These are phyloP conservation scores for Phaeophleospora eucalypticola DNA, from an alignment of 2,329 filamentous ascomycete species.

Conservation along the genomic window DNA sequence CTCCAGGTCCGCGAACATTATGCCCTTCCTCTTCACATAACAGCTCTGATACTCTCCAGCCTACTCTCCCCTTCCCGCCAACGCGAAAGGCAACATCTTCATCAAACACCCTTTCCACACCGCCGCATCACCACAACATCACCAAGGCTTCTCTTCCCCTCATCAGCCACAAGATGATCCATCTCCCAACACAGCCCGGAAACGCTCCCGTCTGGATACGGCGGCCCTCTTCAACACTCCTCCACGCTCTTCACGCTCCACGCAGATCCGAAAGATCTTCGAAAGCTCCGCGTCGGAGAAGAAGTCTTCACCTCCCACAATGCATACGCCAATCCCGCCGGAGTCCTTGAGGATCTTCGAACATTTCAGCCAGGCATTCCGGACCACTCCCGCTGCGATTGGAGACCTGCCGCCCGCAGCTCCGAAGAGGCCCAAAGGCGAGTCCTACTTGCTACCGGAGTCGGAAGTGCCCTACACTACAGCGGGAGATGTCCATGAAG, in stretches of 20 bases:
- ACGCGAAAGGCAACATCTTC: conserved; percentile 6
- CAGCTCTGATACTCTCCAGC: too few relatives aligned
- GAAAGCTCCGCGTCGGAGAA: neutral
- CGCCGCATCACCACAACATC: neutral
- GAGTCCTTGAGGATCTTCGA: conserved; percentile 5
- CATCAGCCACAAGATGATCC: neutral
- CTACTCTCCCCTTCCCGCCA: conserved; percentile 1
- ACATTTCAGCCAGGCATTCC: conserved; percentile 5
- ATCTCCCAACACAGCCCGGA: conserved; percentile 3
- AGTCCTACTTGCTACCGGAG: too few relatives aligned
- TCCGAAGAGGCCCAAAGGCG: too few relatives aligned
- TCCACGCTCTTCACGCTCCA: conserved; percentile 10
- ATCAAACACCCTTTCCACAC: conserved; percentile 2
- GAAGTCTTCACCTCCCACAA: too few relatives aligned
- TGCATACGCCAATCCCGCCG: neutral
- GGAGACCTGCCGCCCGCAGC: too few relatives aligned
- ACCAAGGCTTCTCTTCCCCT: neutral
- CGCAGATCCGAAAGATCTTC: conserved; percentile 13
- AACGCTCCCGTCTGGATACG: conserved; percentile 1
- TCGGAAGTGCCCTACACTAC: too few relatives aligned
- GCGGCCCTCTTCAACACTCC: conserved; percentile 10
- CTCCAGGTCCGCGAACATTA: neutral
- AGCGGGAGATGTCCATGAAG: too few relatives aligned
- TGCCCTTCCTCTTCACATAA: too few relatives aligned
- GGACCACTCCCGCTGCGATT: neutral